Evolutionary conservation across 1,284 basidiomycete genomes (phyloP).

Genomic region (Apiotrichum gamsii): DNA sequence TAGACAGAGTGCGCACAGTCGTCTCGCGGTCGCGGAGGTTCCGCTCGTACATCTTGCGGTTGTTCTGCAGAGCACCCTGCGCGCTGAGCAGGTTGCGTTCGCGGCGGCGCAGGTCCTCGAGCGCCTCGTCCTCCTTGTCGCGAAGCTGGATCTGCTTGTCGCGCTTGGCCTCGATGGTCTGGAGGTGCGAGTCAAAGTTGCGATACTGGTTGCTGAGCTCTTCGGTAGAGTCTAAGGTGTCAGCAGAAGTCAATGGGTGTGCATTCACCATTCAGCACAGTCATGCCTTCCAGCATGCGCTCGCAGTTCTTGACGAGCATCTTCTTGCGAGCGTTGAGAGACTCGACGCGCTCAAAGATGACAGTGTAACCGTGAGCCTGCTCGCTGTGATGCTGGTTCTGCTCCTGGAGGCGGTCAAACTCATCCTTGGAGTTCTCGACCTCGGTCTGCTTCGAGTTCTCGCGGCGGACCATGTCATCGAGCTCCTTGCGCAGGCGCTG

Average conservation of each 20-base stretch:
- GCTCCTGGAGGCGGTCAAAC: slow-evolving; percentile 61
- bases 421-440: slow-evolving; percentile 64
- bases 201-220: slow-evolving; percentile 63
- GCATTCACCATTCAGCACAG: slow-evolving; percentile 62
- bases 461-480: slow-evolving; percentile 58
- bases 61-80: slow-evolving; percentile 36
- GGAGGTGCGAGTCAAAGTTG: slow-evolving; percentile 59
- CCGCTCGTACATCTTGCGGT: slow-evolving; percentile 62
- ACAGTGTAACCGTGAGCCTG: slow-evolving; percentile 77
- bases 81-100: slow-evolving; percentile 32
- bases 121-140: slow-evolving; percentile 34
- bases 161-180: slow-evolving; percentile 30
- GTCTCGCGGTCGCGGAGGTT: slow-evolving; percentile 69
- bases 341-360: slow-evolving; percentile 67
- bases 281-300: slow-evolving; percentile 54
- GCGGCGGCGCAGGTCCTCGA: slow-evolving; percentile 31
- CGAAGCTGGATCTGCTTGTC: slow-evolving; percentile 31
- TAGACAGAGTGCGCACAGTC: slow-evolving; percentile 63
- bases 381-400: slow-evolving; percentile 78
- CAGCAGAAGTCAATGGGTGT: background rate
- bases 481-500: slow-evolving; percentile 54
- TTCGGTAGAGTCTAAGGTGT: slow-evolving; percentile 63
- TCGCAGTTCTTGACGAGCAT: slow-evolving; percentile 60
- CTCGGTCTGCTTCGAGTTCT: slow-evolving; percentile 65
- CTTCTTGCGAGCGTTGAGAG: slow-evolving; percentile 60